These are phyloP conservation scores for Auriscalpium vulgare DNA, from an alignment of 768 basidiomycete species.

Conservation along the genomic window DNA sequence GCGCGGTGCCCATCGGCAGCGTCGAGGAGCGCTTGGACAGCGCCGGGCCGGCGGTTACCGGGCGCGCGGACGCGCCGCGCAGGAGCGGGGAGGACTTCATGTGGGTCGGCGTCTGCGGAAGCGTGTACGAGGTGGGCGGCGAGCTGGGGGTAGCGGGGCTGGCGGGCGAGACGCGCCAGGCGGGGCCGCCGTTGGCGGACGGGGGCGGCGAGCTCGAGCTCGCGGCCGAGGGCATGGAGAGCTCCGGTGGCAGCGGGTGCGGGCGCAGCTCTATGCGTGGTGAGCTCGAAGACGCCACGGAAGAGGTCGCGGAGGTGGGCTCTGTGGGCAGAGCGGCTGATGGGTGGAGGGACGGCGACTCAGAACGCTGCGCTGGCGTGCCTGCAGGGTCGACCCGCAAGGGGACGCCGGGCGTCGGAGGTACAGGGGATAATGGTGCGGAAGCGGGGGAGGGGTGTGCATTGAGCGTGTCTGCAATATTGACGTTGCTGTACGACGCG, in stretches of 20 bases:
- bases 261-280: background rate
- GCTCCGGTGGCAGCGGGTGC: background rate
- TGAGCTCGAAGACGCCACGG: background rate
- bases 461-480: background rate
- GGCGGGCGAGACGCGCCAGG: constrained; percentile 3
- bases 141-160: background rate
- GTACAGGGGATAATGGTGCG: background rate
- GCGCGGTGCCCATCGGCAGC: background rate
- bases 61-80: background rate
- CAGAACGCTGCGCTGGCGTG: too few relatives aligned
- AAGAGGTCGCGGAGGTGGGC: background rate
- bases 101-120: background rate
- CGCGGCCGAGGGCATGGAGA: background rate
- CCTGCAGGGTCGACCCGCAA: too few relatives aligned
- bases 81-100: background rate
- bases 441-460: background rate
- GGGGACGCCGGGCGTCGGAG: background rate
- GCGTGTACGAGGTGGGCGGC: background rate
- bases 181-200: background rate
- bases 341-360: background rate
- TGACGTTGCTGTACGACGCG: background rate
- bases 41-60: background rate
- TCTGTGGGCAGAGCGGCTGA: background rate
- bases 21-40: background rate
- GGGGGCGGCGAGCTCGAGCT: background rate